Percentiles rank a stretch among this genome's conserved stretches.
Conservation (phyloP, 345 rosid genomes). For the Kernera saxatilis region DNA sequence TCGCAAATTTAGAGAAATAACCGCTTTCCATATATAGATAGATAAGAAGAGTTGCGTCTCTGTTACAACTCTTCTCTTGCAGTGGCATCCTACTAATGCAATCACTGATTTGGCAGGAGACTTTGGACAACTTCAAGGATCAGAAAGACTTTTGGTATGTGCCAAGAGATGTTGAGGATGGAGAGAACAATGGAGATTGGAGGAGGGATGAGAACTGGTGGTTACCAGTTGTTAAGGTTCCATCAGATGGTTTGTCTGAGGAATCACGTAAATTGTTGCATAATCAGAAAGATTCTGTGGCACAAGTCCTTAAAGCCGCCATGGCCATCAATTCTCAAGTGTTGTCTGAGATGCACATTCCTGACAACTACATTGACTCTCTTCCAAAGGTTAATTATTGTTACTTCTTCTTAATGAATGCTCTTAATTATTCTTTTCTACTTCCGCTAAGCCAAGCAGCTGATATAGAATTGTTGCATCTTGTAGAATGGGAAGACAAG, state of each 20-base stretch:
- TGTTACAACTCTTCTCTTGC: neutral
- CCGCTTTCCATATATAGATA: too few relatives aligned
- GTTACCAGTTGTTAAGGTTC: slow-evolving; percentile 76
- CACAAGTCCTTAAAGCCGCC: slow-evolving; percentile 87
- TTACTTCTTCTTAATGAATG: neutral
- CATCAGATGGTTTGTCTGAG: slow-evolving; percentile 61
- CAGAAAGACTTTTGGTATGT: slow-evolving; percentile 86
- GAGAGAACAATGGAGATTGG: slow-evolving; percentile 40
- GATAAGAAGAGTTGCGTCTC: too few relatives aligned
- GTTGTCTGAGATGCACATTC: slow-evolving; percentile 78
- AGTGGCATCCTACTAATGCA: neutral
- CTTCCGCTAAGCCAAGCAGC: neutral
- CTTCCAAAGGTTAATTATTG: slow-evolving; percentile 76
- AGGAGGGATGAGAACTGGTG: slow-evolving; percentile 77
- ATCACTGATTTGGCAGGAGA: slow-evolving; percentile 45
- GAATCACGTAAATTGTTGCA: slow-evolving; percentile 53
- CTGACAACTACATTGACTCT: slow-evolving; percentile 78
- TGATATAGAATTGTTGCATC: neutral
- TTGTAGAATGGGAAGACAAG: slow-evolving; percentile 82
- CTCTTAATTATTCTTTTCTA: neutral
- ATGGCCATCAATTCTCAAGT: slow-evolving; percentile 84
- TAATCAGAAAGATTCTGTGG: slow-evolving; percentile 72
- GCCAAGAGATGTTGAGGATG: slow-evolving; percentile 43
- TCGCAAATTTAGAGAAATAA: too few relatives aligned
- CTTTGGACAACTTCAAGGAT: slow-evolving; percentile 61